A percentile compares a stretch with the other conserved stretches of the same genome.
Evolutionary conservation across 1,284 basidiomycete genomes (phyloP).

Genomic region (Fomitiporia mediterranea): DNA sequence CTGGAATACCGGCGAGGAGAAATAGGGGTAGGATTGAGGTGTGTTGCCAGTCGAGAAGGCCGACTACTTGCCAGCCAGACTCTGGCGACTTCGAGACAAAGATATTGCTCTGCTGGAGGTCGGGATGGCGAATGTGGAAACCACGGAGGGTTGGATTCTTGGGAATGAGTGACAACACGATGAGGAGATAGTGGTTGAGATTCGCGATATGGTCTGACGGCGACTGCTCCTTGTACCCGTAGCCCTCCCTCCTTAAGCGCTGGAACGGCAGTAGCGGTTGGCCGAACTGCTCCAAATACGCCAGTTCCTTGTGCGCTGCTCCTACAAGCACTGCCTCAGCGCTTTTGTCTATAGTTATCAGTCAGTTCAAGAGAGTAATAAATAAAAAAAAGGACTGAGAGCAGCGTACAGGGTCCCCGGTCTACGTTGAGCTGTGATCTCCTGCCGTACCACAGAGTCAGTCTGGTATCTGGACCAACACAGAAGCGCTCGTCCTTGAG

Average conservation of each 20-base stretch:
- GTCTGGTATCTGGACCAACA: constrained; percentile 37
- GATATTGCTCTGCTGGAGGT: constrained; percentile 38
- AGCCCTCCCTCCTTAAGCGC: constrained; percentile 40
- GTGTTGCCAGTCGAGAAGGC: constrained; percentile 41
- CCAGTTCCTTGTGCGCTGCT: constrained; percentile 45
- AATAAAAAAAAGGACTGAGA: constrained; percentile 31
- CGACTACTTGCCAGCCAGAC: constrained; percentile 31
- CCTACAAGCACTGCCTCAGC: constrained; percentile 41
- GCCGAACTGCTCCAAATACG: constrained; percentile 46
- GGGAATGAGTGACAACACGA: constrained; percentile 35
- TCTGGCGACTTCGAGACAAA: constrained; percentile 33
- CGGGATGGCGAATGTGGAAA: constrained; percentile 45
- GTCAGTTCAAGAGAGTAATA: constrained; percentile 29
- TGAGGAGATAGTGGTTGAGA: constrained; percentile 35
- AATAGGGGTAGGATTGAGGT: constrained; percentile 42
- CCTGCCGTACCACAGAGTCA: constrained; percentile 44
- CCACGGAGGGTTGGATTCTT: constrained; percentile 29
- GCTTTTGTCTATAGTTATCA: constrained; percentile 39
- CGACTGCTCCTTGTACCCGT: constrained; percentile 46
- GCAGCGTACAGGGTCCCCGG: constrained; percentile 45
- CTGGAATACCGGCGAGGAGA: constrained; percentile 42
- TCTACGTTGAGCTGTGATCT: constrained; percentile 43
- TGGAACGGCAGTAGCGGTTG: constrained; percentile 43
- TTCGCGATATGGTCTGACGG: constrained; percentile 40
- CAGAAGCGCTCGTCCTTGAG: constrained; percentile 41